phyloP scores from a whole-genome alignment of 768 basidiomycete genomes.

The Phylloporus sp. region DNA sequence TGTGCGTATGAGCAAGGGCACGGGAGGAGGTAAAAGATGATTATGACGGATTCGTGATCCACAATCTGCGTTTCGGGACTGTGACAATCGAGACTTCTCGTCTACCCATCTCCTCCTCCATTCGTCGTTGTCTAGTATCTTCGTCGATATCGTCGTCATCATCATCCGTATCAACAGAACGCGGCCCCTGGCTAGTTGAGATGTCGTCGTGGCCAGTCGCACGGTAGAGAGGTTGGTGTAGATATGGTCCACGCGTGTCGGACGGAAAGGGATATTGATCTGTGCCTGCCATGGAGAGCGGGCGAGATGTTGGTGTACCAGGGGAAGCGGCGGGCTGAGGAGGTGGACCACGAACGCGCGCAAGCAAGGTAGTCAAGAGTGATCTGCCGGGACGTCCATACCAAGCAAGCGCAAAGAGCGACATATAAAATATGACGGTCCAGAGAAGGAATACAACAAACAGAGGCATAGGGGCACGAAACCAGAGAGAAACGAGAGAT shows the following conservation, averaged over 20 bases:
- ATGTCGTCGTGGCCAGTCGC: slow-evolving; percentile 41
- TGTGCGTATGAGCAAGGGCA: slow-evolving; percentile 10
- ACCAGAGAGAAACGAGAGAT: slow-evolving; percentile 56
- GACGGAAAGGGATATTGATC: slow-evolving; percentile 44
- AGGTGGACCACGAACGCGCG: slow-evolving; percentile 37
- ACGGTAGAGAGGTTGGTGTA: slow-evolving; percentile 61
- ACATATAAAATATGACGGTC: slow-evolving; percentile 52
- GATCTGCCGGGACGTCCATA: slow-evolving; percentile 53
- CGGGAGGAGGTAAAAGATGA: neutral
- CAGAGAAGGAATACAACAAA: slow-evolving; percentile 66
- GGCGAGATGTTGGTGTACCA: slow-evolving; percentile 35
- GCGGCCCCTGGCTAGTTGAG: slow-evolving; percentile 36
- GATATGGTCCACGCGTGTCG: slow-evolving; percentile 54
- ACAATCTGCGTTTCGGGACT: slow-evolving; percentile 67
- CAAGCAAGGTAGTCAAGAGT: slow-evolving; percentile 45
- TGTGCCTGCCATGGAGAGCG: slow-evolving; percentile 36
- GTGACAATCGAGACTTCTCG: slow-evolving; percentile 81
- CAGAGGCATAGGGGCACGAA: slow-evolving; percentile 44
- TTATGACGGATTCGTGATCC: slow-evolving; percentile 64
- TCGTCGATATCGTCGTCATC: slow-evolving; percentile 73
- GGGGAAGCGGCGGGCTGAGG: slow-evolving; percentile 30
- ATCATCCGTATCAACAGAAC: slow-evolving; percentile 51
- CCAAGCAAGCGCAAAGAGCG: slow-evolving; percentile 54
- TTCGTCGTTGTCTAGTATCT: slow-evolving; percentile 63
- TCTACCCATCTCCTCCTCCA: slow-evolving; percentile 78